Evolutionary conservation across 176 grass and related monocot species (phyloP), one percentile per base, ranked within the genome.

Genomic region (Raddia distichophylla): DNA sequence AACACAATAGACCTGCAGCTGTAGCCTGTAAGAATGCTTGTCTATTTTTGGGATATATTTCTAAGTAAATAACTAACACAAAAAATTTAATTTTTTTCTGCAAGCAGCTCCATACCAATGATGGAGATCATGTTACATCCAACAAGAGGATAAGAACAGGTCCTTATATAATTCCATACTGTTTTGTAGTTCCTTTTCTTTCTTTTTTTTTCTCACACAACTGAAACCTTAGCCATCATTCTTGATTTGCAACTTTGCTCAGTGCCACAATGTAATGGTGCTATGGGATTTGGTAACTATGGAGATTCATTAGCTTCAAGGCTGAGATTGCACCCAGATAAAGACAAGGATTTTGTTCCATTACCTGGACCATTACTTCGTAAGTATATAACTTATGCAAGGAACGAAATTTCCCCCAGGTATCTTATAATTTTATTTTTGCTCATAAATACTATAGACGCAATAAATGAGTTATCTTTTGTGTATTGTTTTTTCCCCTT

Each of bases 301-400:
- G 67, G 62, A 34, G 66, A 73, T 73, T 83, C 88, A 27, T 64
- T 95, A 64, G 79, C 84, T 93, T 91, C 90, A 78, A 88, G 63
- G 46, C 63, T 98, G 84, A 93, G 90, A 64, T 47, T 98, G 64
- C 79, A 90, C 45, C 90, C 82, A 4, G 79, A 95, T 64, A 98
- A 84, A 83, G 90, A 95, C 34, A 95, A 76, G 37, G 76, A 84
- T 63, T 98, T 98, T 37, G n/a, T 52, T 49, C 95, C 92, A 33
- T 84, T 98, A 81, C 46, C 82, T 75, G 81, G 73, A 53, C 71
- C 83, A 83, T 63, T 95, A 82, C 79, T 98, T 52, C 88, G 88
- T 82, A 98, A 95, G 78, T 95, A 98, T 83, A 91, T 98, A 85
- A 85, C 95, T 86, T 95, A 91, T 72, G 87, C 92, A 57, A 93